phyloP scores from a whole-genome alignment of 192 early-diverging fungal species.

The Coemansia sp. region DNA sequence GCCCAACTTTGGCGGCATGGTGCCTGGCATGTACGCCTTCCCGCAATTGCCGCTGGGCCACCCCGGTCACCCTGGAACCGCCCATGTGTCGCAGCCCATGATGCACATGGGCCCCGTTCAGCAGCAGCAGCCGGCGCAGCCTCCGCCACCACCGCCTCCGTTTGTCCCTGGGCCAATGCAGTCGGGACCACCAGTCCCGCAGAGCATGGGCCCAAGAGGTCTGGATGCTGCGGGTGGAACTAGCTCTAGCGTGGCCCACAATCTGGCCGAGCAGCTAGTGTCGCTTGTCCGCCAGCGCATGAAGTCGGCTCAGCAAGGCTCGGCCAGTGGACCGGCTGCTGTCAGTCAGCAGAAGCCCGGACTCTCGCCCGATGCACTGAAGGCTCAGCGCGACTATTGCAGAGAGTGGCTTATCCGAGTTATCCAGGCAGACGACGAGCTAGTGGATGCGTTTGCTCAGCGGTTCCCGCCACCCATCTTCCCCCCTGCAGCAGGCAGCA shows the following conservation, averaged over 20 bases:
- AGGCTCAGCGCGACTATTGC: constrained; percentile 52
- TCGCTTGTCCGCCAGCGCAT: constrained; percentile 55
- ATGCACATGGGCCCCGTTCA: constrained; percentile 11
- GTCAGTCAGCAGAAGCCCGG: constrained; percentile 1
- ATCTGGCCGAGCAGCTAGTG: constrained; percentile 54
- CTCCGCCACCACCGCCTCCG: background rate
- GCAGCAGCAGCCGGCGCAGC: background rate
- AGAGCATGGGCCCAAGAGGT: background rate
- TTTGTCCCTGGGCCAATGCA: constrained; percentile 5
- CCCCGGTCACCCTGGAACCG: constrained; percentile 9
- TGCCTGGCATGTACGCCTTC: constrained; percentile 38
- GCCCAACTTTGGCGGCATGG: constrained; percentile 15
- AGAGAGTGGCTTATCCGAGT: constrained; percentile 54
- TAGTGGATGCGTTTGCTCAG: constrained; percentile 55
- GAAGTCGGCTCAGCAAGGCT: constrained; percentile 23
- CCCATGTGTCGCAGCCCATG: constrained; percentile 6
- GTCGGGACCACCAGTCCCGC: background rate
- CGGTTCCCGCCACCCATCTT: constrained; percentile 53
- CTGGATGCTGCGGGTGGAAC: background rate
- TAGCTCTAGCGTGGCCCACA: constrained; percentile 42
- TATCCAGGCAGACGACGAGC: constrained; percentile 54
- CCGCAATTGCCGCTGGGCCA: constrained; percentile 27
- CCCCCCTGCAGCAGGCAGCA: constrained; percentile 11
- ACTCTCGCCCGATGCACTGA: constrained; percentile 7
- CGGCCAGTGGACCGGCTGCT: background rate